Evolutionary conservation across 2,329 filamentous ascomycete genomes (phyloP).

Genomic region (Neopestalotiopsis rosae): DNA sequence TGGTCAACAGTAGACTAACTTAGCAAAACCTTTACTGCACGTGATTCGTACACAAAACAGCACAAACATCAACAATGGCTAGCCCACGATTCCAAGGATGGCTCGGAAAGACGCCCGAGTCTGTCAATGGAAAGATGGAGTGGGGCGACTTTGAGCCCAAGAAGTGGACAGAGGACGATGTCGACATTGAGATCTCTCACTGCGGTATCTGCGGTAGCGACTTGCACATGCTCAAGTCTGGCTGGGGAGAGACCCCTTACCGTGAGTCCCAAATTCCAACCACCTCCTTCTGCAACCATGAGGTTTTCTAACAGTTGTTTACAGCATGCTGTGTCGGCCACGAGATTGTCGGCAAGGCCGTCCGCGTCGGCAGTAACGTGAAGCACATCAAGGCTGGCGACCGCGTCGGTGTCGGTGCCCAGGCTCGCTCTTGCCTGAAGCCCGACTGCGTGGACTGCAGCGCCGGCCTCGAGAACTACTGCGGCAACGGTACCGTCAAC

Average conservation of each 20-base stretch:
- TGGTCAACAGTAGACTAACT: not conserved
- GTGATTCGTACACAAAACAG: not conserved
- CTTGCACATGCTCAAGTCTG: slow-evolving; percentile 18
- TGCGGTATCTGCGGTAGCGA: slow-evolving; percentile 68
- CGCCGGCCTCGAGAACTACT: slow-evolving; percentile 26
- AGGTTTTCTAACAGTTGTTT: not conserved
- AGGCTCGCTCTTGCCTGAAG: slow-evolving; percentile 47
- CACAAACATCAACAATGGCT: slow-evolving; percentile 10
- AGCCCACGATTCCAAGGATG: slow-evolving; percentile 52
- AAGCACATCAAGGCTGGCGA: slow-evolving; percentile 37
- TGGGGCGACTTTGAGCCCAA: slow-evolving; percentile 64
- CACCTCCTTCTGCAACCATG: no score
- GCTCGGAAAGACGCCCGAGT: slow-evolving; percentile 44
- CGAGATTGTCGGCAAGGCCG: slow-evolving; percentile 52
- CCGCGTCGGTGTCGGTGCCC: slow-evolving; percentile 46
- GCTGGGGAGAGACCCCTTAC: slow-evolving; percentile 22
- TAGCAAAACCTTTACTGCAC: not conserved
- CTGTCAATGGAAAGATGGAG: slow-evolving; percentile 53
- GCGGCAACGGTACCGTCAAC: slow-evolving; percentile 33
- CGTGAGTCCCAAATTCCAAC: slow-evolving; percentile 4
- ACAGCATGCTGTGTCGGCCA: slow-evolving; percentile 43
- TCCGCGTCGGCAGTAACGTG: slow-evolving; percentile 43
- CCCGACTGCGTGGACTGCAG: slow-evolving; percentile 28
- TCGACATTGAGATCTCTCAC: slow-evolving; percentile 68
- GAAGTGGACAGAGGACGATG: slow-evolving; percentile 64